A percentile compares a stretch with the other conserved stretches of the same genome.
Conservation (phyloP, 805 yeast genomes). For the Wickerhamiella musiphila region DNA sequence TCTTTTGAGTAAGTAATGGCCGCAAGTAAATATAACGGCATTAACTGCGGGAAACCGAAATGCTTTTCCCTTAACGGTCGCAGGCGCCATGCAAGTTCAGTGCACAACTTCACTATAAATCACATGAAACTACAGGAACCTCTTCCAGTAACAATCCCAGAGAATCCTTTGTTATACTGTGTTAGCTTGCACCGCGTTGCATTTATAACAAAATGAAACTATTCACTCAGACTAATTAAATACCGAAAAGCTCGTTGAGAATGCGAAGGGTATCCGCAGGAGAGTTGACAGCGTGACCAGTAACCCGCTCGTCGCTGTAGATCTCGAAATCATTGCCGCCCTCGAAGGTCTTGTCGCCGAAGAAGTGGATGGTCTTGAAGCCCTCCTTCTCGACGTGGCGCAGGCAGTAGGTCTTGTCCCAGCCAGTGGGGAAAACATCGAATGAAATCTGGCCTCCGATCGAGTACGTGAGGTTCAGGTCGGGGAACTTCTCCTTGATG, state of each 20-base stretch:
- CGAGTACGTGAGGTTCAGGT: slow-evolving; percentile 74
- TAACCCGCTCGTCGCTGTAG: slow-evolving; percentile 77
- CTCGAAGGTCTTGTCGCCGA: slow-evolving; percentile 89
- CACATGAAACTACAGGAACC: too few species aligned
- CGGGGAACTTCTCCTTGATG: slow-evolving; percentile 65
- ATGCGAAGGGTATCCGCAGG: slow-evolving; percentile 76
- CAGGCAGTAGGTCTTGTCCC: slow-evolving; percentile 98
- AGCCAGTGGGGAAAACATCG: slow-evolving; percentile 99
- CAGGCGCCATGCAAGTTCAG: too few species aligned
- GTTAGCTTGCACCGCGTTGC: too few species aligned
- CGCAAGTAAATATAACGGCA: too few species aligned
- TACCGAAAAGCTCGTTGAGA: slow-evolving; percentile 59
- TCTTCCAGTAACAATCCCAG: too few species aligned
- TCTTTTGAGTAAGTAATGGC: too few species aligned
- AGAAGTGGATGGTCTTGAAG: slow-evolving; percentile 83
- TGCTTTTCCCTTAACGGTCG: too few species aligned
- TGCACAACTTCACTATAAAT: too few species aligned
- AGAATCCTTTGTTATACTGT: too few species aligned
- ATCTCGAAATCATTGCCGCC: slow-evolving; percentile 99
- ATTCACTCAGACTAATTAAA: not conserved
- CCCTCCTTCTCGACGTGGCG: slow-evolving; percentile 78
- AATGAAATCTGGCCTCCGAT: slow-evolving; percentile 99
- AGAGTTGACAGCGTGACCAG: slow-evolving; percentile 80
- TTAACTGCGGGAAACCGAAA: too few species aligned
- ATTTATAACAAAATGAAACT: too few species aligned